Percentiles rank a stretch among this genome's conserved stretches.
These are phyloP conservation scores for Colletotrichum abscissum DNA, from an alignment of 2,329 filamentous ascomycete genomes.

Conservation along the genomic window DNA sequence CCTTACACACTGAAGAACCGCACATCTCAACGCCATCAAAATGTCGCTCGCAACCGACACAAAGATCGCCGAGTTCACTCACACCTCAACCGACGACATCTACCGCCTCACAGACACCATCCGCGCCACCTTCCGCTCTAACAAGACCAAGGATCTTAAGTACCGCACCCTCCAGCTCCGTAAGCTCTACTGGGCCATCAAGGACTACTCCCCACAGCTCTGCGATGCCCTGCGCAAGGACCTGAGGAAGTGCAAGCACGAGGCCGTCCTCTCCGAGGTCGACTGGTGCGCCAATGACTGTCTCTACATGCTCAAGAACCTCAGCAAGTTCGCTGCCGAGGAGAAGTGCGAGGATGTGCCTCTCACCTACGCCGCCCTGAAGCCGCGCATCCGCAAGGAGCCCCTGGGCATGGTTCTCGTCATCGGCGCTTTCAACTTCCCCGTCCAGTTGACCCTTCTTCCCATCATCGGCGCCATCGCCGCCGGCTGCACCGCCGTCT, in stretches of 20 bases:
- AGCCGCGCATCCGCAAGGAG: constrained; percentile 84
- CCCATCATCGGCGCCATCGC: constrained; percentile 91
- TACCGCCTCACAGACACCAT: constrained; percentile 68
- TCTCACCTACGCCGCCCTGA: constrained; percentile 75
- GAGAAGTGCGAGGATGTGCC: constrained; percentile 79
- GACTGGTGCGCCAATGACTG: constrained; percentile 85
- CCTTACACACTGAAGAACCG: constrained; percentile 10
- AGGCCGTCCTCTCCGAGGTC: constrained; percentile 80
- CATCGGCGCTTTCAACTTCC: constrained; percentile 96
- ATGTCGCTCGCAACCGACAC: constrained; percentile 51
- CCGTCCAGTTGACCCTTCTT: constrained; percentile 81
- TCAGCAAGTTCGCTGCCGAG: constrained; percentile 86
- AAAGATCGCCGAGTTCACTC: constrained; percentile 62
- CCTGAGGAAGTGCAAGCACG: constrained; percentile 80
- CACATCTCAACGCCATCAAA: constrained; percentile 22
- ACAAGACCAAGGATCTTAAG: constrained; percentile 84
- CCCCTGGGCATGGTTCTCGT: constrained; percentile 86
- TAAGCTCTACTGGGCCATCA: constrained; percentile 93
- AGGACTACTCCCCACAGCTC: constrained; percentile 80
- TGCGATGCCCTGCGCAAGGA: constrained; percentile 81
- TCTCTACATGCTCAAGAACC: constrained; percentile 79
- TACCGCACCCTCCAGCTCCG: constrained; percentile 89
- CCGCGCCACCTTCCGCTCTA: constrained; percentile 77
- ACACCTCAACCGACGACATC: constrained; percentile 76
- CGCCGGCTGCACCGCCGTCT: constrained; percentile 87